Evolutionary conservation across 495 filamentous ascomycete genomes (phyloP), one percentile per base, ranked within the genome.

Genomic region (Penicillium paxilli): DNA sequence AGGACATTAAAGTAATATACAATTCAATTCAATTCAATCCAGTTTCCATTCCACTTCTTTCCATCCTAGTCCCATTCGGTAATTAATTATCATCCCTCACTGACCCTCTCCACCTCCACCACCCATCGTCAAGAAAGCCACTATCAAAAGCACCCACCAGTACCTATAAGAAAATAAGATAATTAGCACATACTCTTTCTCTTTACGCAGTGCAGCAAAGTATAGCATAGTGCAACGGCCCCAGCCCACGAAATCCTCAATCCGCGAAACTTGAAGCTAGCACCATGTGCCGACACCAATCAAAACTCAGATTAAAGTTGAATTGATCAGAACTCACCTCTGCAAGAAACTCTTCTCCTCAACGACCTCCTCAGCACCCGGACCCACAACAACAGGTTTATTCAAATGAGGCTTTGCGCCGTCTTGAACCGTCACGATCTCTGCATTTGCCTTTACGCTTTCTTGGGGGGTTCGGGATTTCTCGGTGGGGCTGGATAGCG

Each of bases 141-240:
- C 28, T 19, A 79, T 69, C 51, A 73, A 58, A 44, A 77, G 68
- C 35, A 77, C 65, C 76, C 76, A 79, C 76, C 76, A 79, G 49
- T 79, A 78, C 48, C 75, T 76, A 35, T 10, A 26, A 54, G 37
- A 21, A 47, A 22, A 16, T 7, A 3, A 11, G 6, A 37, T 37
- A 14, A 19, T 38, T 38, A 38, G 35, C 26, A 28, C 11, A 11
- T 28, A 11, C 11, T n/a, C n/a, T n/a, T n/a, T n/a, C n/a, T n/a
- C n/a, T n/a, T n/a, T n/a, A n/a, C n/a, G n/a, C n/a, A n/a, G n/a
- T n/a, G n/a, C n/a, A n/a, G n/a, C n/a, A n/a, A n/a, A n/a, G n/a
- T n/a, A n/a, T n/a, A n/a, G n/a, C n/a, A n/a, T n/a, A n/a, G n/a
- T n/a, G n/a, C n/a, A n/a, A n/a, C n/a, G n/a, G n/a, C n/a, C 20